These are phyloP conservation scores for Berkeleyomyces rouxiae DNA, from an alignment of 2,329 filamentous ascomycete genomes.

Conservation along the genomic window DNA sequence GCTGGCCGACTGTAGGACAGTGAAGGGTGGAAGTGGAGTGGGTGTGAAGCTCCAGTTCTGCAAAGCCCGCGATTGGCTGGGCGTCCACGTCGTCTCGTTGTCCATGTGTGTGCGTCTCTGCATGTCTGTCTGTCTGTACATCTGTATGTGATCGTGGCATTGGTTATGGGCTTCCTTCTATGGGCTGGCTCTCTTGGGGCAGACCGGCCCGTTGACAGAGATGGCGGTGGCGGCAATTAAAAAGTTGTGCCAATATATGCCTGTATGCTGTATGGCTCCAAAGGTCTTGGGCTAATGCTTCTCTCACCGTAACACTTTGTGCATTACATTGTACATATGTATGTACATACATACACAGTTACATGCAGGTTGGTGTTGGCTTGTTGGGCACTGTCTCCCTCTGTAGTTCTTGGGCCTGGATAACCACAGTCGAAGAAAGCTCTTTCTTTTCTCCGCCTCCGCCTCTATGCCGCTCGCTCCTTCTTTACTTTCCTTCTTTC, in stretches of 20 bases:
- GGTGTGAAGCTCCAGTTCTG: background rate
- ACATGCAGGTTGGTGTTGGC: background rate
- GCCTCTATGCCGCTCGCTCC: background rate
- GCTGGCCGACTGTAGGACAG: background rate
- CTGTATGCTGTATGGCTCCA: background rate
- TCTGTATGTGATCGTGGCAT: too few species aligned
- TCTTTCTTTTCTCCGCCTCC: background rate
- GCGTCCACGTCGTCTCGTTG: too few species aligned
- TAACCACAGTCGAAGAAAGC: background rate
- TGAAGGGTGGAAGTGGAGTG: background rate
- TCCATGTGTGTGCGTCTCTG: background rate
- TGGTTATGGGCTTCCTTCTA: background rate
- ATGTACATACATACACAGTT: background rate
- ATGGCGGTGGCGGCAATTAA: background rate
- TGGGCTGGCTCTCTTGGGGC: background rate
- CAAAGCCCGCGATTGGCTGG: background rate
- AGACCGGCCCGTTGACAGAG: background rate
- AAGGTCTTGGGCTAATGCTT: background rate
- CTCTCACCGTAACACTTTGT: background rate
- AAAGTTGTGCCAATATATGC: background rate
- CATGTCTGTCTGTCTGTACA: background rate
- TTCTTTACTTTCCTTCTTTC: background rate
- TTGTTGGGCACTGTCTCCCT: background rate
- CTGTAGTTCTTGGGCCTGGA: too few species aligned
- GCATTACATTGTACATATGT: background rate